Evolutionary conservation across 768 basidiomycete species (phyloP).

Genomic region (Rhodotorula paludigena): DNA sequence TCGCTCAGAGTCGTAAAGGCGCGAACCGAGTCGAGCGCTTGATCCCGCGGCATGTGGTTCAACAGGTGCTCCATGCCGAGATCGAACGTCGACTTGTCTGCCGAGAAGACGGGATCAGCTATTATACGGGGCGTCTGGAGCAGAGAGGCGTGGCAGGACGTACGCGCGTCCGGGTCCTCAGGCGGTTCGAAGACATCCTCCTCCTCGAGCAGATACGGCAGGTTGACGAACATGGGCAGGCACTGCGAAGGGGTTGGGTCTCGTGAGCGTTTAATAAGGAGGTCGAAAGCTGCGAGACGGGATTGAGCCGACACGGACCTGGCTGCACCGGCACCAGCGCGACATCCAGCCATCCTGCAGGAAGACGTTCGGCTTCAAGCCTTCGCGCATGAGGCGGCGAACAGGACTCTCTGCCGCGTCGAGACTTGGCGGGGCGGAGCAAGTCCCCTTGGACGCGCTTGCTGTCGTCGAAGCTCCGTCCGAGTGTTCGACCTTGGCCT

Average conservation of each 20-base stretch:
- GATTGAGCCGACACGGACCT: conserved; percentile 17
- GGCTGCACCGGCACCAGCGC: conserved; percentile 38
- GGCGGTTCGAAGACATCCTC: conserved; percentile 41
- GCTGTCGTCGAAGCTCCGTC: neutral
- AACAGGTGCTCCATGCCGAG: conserved; percentile 39
- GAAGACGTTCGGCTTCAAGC: conserved; percentile 27
- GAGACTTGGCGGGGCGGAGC: no score
- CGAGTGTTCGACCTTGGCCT: neutral
- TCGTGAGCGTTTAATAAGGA: neutral
- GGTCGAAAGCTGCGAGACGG: neutral
- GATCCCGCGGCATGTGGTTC: conserved; percentile 35
- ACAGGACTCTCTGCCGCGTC: no score
- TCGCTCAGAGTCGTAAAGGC: conserved; percentile 37
- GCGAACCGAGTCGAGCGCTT: conserved; percentile 36
- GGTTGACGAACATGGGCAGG: conserved; percentile 10
- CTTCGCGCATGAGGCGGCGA: conserved; percentile 1
- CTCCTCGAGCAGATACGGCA: conserved; percentile 40
- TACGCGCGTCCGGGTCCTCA: conserved; percentile 36
- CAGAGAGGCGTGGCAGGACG: neutral
- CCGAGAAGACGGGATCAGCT: neutral
- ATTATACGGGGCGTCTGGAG: no score
- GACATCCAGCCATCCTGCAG: conserved; percentile 38
- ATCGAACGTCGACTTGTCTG: conserved; percentile 39
- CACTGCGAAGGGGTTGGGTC: no score
- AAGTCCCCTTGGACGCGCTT: no score